Conservation (phyloP, 371 early-diverging fungal genomes). For the Syncephalastrum sp. region DNA sequence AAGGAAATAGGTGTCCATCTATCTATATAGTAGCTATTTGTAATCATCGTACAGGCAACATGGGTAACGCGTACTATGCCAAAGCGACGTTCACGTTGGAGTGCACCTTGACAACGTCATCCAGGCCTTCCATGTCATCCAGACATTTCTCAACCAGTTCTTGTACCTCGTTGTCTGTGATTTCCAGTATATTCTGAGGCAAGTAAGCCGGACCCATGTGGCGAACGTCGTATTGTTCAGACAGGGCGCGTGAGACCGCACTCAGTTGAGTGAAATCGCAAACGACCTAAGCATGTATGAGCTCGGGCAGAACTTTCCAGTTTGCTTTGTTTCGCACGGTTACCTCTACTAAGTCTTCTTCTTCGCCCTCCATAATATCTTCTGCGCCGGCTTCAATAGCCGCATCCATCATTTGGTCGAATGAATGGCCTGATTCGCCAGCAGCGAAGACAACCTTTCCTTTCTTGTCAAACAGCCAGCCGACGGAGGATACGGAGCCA, state of each 20-base stretch:
- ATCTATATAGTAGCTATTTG: too few relatives aligned
- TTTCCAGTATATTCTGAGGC: slow-evolving; percentile 36
- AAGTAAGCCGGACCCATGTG: slow-evolving; percentile 46
- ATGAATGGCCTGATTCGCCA: slow-evolving; percentile 41
- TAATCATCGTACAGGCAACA: too few relatives aligned
- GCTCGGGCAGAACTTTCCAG: slow-evolving; percentile 1
- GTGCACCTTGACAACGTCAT: slow-evolving; percentile 58
- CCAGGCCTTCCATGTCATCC: slow-evolving; percentile 51
- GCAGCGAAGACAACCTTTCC: slow-evolving; percentile 45
- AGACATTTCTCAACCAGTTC: slow-evolving; percentile 43
- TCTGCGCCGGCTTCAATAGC: slow-evolving; percentile 64
- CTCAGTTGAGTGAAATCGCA: slow-evolving; percentile 52
- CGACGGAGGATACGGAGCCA: slow-evolving; percentile 59
- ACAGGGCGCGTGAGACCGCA: slow-evolving; percentile 32
- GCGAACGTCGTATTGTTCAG: slow-evolving; percentile 41
- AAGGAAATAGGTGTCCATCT: too few relatives aligned
- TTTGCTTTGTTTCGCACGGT: neutral
- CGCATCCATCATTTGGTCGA: slow-evolving; percentile 57
- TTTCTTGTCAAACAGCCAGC: slow-evolving; percentile 64
- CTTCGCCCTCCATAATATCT: slow-evolving; percentile 50
- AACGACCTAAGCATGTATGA: slow-evolving; percentile 25
- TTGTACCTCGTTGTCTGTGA: slow-evolving; percentile 36
- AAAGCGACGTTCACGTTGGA: slow-evolving; percentile 38
- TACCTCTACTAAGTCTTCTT: slow-evolving; percentile 42
- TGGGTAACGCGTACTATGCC: neutral